Conservation (phyloP, 495 filamentous ascomycete species). For the Aspergillus nanangensis region DNA sequence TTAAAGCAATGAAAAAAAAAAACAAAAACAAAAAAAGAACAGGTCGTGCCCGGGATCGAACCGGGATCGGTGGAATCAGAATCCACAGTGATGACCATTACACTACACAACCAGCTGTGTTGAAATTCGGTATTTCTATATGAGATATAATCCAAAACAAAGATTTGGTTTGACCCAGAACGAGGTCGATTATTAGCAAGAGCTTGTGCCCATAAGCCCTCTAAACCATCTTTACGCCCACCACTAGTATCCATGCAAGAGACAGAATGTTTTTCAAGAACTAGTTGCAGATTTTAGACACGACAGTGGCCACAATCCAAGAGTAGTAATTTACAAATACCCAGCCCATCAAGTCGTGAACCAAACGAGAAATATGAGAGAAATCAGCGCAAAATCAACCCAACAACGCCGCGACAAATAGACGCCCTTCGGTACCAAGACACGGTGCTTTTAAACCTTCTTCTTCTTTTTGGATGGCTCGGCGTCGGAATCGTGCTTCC, state of each 20-base stretch:
- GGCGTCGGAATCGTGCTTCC: constrained; percentile 45
- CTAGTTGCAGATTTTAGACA: constrained; percentile 18
- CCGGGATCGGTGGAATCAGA: constrained; percentile 19
- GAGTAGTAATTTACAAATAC: constrained; percentile 46
- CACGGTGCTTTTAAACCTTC: constrained; percentile 39
- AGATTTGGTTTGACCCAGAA: too few relatives aligned
- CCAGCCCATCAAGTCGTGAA: constrained; percentile 43
- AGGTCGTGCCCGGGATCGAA: constrained; percentile 41
- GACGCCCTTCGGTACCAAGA: constrained; percentile 35
- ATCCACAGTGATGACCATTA: not conserved
- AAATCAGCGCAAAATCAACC: constrained; percentile 27
- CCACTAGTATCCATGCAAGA: too few relatives aligned
- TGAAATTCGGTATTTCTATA: not conserved
- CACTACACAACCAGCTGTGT: not conserved
- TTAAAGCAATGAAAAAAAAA: too few relatives aligned
- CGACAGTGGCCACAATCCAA: constrained; percentile 28
- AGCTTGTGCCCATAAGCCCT: too few relatives aligned
- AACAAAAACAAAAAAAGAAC: constrained; percentile 4
- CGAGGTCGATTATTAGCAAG: too few relatives aligned
- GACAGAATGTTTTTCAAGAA: too few relatives aligned
- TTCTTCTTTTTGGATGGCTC: constrained; percentile 44
- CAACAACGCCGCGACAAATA: constrained; percentile 40
- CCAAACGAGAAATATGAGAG: constrained; percentile 12
- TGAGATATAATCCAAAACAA: constrained; percentile 5
- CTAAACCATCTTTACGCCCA: too few relatives aligned